phyloP scores from a whole-genome alignment of 2,329 filamentous ascomycete species.

The Xylariaceae sp. region DNA sequence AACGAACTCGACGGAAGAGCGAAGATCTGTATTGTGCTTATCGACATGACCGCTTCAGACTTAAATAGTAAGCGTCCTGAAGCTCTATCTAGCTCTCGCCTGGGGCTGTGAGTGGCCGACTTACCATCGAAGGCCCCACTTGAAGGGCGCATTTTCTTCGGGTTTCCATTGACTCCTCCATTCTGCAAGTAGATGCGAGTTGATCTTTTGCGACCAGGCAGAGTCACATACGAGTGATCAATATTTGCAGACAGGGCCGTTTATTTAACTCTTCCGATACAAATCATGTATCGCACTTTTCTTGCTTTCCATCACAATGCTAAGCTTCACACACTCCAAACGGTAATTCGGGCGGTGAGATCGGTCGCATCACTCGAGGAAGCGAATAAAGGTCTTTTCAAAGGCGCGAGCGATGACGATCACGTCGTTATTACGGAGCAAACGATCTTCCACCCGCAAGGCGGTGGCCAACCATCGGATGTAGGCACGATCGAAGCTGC shows the following conservation, averaged over 20 bases:
- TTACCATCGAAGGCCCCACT: slow-evolving; percentile 13
- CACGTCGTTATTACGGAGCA: slow-evolving; percentile 57
- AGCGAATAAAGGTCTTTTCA: slow-evolving; percentile 54
- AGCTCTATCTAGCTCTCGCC: background rate
- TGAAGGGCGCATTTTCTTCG: slow-evolving; percentile 15
- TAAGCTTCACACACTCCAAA: slow-evolving; percentile 31
- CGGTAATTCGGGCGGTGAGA: slow-evolving; percentile 40
- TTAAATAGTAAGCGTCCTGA: background rate
- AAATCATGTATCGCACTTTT: slow-evolving; percentile 37
- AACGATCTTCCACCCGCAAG: slow-evolving; percentile 74
- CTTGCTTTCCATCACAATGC: slow-evolving; percentile 39
- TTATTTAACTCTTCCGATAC: background rate
- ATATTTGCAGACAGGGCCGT: background rate
- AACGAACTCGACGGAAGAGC: background rate
- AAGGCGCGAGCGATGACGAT: slow-evolving; percentile 47
- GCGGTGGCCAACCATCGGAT: slow-evolving; percentile 70
- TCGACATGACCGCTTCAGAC: background rate
- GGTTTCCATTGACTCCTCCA: slow-evolving; percentile 8
- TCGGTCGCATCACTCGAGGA: slow-evolving; percentile 49
- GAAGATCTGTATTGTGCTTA: background rate
- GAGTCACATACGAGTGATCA: background rate
- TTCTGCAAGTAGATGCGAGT: background rate
- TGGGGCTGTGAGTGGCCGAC: slow-evolving; percentile 14
- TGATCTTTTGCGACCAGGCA: background rate
- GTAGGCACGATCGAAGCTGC: slow-evolving; percentile 50